A percentile compares a stretch with the other conserved stretches of the same genome.
Conservation (phyloP, 129 eudicot genomes). For the Centella asiatica region DNA sequence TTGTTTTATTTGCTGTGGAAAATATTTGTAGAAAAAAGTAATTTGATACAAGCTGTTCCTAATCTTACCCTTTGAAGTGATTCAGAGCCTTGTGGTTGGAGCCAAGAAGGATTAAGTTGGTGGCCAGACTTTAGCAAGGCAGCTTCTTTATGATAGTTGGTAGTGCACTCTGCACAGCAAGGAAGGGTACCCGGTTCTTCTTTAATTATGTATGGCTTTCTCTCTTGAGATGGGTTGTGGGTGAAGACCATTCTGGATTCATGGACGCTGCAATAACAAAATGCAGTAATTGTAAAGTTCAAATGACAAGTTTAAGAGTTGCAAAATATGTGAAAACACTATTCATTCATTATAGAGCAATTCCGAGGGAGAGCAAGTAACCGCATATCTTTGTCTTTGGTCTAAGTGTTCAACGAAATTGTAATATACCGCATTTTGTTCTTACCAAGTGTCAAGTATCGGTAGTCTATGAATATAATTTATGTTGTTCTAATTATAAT, state of each 20-base stretch:
- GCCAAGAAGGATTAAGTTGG: slow-evolving; percentile 50
- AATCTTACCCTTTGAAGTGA: slow-evolving; percentile 41
- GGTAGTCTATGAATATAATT: no score
- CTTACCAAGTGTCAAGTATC: no score
- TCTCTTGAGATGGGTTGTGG: slow-evolving; percentile 27
- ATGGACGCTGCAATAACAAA: slow-evolving; percentile 46
- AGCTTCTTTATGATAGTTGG: slow-evolving; percentile 71
- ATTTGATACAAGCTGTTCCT: no score
- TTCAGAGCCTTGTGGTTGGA: slow-evolving; percentile 32
- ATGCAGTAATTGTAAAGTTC: background rate
- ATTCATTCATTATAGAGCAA: slow-evolving; percentile 16
- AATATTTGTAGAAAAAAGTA: no score
- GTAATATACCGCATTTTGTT: no score
- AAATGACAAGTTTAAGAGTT: no score
- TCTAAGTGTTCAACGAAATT: no score
- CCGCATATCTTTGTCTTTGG: no score
- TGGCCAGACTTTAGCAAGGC: slow-evolving; percentile 15
- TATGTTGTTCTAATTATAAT: no score
- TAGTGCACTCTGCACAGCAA: slow-evolving; percentile 65
- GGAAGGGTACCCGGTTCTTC: slow-evolving; percentile 51
- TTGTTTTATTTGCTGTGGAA: no score
- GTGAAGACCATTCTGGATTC: slow-evolving; percentile 38
- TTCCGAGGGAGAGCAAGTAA: no score
- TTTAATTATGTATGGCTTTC: slow-evolving; percentile 33
- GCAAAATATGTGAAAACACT: no score